These are phyloP conservation scores for Heracleum sosnowskyi DNA, from an alignment of 129 eudicot species.

Conservation along the genomic window DNA sequence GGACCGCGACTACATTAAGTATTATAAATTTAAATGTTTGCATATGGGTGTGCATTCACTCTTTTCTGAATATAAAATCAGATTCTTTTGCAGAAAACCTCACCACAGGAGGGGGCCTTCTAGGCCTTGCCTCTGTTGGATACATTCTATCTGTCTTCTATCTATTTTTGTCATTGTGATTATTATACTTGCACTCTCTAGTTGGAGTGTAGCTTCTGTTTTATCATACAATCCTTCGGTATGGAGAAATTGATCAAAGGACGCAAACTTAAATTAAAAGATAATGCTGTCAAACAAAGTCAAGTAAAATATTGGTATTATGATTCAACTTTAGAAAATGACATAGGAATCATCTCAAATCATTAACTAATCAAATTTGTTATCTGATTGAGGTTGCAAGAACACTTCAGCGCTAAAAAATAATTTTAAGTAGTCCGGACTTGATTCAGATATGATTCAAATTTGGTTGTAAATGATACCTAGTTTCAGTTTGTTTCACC, in stretches of 20 bases:
- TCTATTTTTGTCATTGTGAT: not conserved
- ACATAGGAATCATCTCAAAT: not conserved
- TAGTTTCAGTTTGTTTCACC: not conserved
- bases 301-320: not conserved
- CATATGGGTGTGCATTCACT: not conserved
- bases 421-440: no score
- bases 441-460: not conserved
- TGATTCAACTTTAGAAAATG: not conserved
- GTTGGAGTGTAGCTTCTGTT: not conserved
- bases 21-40: not conserved
- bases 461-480: not conserved
- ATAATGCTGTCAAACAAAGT: not conserved
- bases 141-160: not conserved
- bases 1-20: not conserved
- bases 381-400: not conserved
- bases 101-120: not conserved
- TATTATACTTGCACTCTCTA: not conserved
- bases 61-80: not conserved
- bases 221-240: not conserved
- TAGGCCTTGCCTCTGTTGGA: not conserved
- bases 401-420: not conserved
- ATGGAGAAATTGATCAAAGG: not conserved
- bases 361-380: no score
- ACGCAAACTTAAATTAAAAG: not conserved
- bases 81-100: not conserved